phyloP scores from a whole-genome alignment of 2,329 filamentous ascomycete genomes.

The Exophiala bonariae region DNA sequence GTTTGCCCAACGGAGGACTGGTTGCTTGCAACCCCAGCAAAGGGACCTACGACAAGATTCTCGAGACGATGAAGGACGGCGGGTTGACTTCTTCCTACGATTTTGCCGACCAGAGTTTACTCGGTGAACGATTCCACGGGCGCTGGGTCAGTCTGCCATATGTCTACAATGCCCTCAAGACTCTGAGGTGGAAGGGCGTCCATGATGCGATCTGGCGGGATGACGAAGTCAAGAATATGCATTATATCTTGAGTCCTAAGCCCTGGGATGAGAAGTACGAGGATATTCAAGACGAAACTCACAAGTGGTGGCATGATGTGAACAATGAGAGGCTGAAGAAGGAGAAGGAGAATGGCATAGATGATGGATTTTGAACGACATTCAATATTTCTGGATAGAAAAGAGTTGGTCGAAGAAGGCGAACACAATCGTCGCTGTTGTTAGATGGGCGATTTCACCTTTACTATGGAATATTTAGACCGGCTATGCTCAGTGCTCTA shows the following conservation, averaged over 20 bases:
- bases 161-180: conserved; percentile 63
- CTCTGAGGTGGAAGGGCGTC: conserved; percentile 50
- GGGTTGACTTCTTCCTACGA: conserved; percentile 50
- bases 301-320: conserved; percentile 60
- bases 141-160: conserved; percentile 62
- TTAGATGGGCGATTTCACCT: neutral
- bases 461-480: too few relatives aligned
- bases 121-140: conserved; percentile 58
- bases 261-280: conserved; percentile 59
- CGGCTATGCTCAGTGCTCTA: too few relatives aligned
- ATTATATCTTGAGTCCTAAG: conserved; percentile 63
- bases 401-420: neutral
- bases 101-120: conserved; percentile 60
- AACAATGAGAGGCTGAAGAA: conserved; percentile 49
- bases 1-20: conserved; percentile 61
- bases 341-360: conserved; percentile 50
- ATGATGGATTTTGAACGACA: conserved; percentile 50
- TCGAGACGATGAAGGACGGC: conserved; percentile 43
- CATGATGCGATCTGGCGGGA: conserved; percentile 59
- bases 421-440: neutral
- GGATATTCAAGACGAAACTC: conserved; percentile 43
- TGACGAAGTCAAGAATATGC: conserved; percentile 61
- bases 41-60: conserved; percentile 50
- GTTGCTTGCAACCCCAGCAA: conserved; percentile 62
- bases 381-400: neutral